These are phyloP conservation scores for Paradendryphiella salina DNA, from an alignment of 2,329 filamentous ascomycete species.

Conservation along the genomic window DNA sequence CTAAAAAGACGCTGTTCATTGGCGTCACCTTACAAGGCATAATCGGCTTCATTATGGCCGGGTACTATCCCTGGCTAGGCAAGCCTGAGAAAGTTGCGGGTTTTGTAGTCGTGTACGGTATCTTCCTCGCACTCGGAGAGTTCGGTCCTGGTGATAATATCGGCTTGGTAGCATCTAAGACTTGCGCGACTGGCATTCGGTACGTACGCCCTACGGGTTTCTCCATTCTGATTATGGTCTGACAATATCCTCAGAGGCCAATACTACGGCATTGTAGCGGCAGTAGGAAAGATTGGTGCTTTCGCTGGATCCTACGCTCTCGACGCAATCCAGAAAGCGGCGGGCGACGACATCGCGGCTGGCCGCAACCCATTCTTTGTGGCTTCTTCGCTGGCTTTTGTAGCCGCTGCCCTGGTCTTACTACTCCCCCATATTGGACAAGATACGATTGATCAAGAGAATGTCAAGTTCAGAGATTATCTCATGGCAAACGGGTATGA, in stretches of 20 bases:
- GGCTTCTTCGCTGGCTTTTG: conserved; percentile 74
- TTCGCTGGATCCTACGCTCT: conserved; percentile 87
- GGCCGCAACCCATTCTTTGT: conserved; percentile 92
- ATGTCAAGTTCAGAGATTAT: conserved; percentile 73
- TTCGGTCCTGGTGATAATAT: conserved; percentile 91
- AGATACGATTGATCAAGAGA: conserved; percentile 81
- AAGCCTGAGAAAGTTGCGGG: conserved; percentile 68
- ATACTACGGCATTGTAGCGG: conserved; percentile 71
- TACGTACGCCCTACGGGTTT: conserved; percentile 17
- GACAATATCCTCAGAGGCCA: conserved; percentile 59
- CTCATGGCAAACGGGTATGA: conserved; percentile 77
- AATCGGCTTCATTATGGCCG: conserved; percentile 88
- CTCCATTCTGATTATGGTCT: neutral
- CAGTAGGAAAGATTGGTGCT: conserved; percentile 74
- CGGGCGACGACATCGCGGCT: conserved; percentile 49
- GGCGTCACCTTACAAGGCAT: conserved; percentile 74
- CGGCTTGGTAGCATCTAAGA: conserved; percentile 82
- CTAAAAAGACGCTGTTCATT: conserved; percentile 70
- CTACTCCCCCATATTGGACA: conserved; percentile 76
- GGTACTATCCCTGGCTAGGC: conserved; percentile 71
- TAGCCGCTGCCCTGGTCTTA: conserved; percentile 67
- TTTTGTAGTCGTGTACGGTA: conserved; percentile 77
- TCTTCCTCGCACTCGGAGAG: conserved; percentile 78
- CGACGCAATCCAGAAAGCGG: conserved; percentile 59
- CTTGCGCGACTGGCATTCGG: conserved; percentile 80